Base-by-base conservation (phyloP, 2,329 filamentous ascomycete genomes). In the Aulographum hederae region DNA sequence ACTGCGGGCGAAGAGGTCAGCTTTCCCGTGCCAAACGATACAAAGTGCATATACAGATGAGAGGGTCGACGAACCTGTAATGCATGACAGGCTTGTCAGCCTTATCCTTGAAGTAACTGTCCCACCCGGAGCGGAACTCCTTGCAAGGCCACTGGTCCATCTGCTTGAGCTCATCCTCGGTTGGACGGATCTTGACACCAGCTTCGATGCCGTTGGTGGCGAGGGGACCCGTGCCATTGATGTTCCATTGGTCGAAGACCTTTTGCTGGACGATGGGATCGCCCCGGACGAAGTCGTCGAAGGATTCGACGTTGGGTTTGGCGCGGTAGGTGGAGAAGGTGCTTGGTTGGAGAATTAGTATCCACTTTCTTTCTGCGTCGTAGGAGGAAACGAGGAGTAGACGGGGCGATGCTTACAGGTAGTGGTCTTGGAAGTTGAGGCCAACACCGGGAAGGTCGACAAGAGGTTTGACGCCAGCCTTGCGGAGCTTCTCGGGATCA, bases 1-100 rank as follows among this genome's bases (percentile, higher is more conserved):
- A 19, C 25, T 14, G n/a, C n/a, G n/a, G n/a, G n/a, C n/a, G n/a
- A n/a, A 30, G 11, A 19, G 3, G 14, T n/a, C 11, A 6, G 12
- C 15, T 6, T 6, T 13, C 3, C 6, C 10, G 12, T 10, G 29
- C 14, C 11, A 10, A 6, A 14, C 37, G 48, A 42, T 45, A 61
- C 39, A 74, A 74, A 12, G 75, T 60, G 45, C n/a, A n/a, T n/a
- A n/a, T n/a, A n/a, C n/a, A n/a, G n/a, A 85, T 82, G 34, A 84
- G 69, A 2, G 67, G n/a, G n/a, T n/a, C n/a, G n/a, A n/a, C n/a
- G n/a, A n/a, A n/a, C n/a, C n/a, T 76, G 55, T 85, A 85, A 48
- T 85, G 79, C 78, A 85, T 85, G 27, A 85, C 78, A 0, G 78
- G 79, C 63, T 85, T 85, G 53, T 85, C 78, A 1, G 77, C 77